Evolutionary conservation across 2,329 filamentous ascomycete species (phyloP).

Genomic region (Didymella keratinophila): DNA sequence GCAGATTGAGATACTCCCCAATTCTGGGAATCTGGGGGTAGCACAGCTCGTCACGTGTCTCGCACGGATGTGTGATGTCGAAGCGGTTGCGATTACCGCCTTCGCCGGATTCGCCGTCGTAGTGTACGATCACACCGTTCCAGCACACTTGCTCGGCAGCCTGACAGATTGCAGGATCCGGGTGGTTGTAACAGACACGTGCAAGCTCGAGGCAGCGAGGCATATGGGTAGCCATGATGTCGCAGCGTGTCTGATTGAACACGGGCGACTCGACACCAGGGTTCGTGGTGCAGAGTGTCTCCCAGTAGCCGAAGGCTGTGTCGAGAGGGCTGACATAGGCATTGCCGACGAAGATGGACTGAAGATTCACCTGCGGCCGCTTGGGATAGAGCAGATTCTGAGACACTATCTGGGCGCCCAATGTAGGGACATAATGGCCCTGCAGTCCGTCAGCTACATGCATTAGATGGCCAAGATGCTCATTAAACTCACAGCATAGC

Average conservation of each 20-base stretch:
- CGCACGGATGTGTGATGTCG: conserved; percentile 54
- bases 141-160: conserved; percentile 51
- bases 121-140: conserved; percentile 51
- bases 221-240: conserved; percentile 56
- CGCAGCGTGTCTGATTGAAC: conserved; percentile 57
- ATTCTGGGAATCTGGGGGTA: conserved; percentile 45
- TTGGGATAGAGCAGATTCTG: conserved; percentile 55
- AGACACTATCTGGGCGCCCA: conserved; percentile 55
- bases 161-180: conserved; percentile 54
- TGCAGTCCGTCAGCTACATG: conserved; percentile 22
- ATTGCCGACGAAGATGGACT: conserved; percentile 58
- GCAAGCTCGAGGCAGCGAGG: conserved; percentile 56
- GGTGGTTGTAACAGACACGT: conserved; percentile 51
- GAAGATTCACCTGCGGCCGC: conserved; percentile 53
- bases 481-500: conserved; percentile 53
- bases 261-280: conserved; percentile 54
- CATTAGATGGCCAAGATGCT: background rate
- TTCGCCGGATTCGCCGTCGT: conserved; percentile 52
- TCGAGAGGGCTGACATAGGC: conserved; percentile 56
- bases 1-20: conserved; percentile 46
- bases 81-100: conserved; percentile 53
- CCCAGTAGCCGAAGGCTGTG: conserved; percentile 55
- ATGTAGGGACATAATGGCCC: conserved; percentile 59
- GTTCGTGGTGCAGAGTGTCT: conserved; percentile 58
- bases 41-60: conserved; percentile 50